Base-by-base conservation (phyloP, 1,284 basidiomycete genomes). In the Tausonia pullulans region DNA sequence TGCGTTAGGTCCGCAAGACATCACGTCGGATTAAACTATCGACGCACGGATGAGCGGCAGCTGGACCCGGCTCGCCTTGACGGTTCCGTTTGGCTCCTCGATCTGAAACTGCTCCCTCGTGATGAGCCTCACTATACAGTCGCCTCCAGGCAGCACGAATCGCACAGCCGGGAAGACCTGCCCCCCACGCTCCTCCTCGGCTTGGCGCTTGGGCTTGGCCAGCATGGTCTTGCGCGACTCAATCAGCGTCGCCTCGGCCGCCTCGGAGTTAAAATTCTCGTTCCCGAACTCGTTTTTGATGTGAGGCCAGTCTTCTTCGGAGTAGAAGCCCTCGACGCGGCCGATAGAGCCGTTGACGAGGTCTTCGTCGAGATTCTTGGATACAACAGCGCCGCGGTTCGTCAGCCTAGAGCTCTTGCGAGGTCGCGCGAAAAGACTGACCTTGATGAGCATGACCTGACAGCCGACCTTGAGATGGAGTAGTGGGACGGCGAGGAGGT, bases 271-370 rank as follows among this genome's bases (percentile, higher is more conserved):
- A 68, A 64, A 5, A 70, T 64, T 53, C 62, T 61, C 48, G 69
- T 66, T 6, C 68, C 52, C 16, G 51, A 51, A 16, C 66, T 48
- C 72, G 72, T 10, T 59, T 50, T 43, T 46, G 6, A 50, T 57
- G 58, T 75, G 44, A 65, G 69, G 4, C 72, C 74, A 39, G 53
- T 60, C 14, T 62, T 63, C 74, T 11, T 66, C 64, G 13, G 63
- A 63, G 58, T 67, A 73, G 73, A 95, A 95, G 0, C 80, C 82
- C n/a, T 86, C 73, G 27, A 93, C 80, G 68, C 80, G 81, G 16
- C 90, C 90, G 69, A 91, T 82, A 9, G 85, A 87, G 0, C 90
- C 90, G 73, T 94, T 94, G 54, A 92, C 89, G 5, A 93, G 81
- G 58, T 80, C 80, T 53, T 86, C 82, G 70, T 88, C 87, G 6